phyloP scores from a whole-genome alignment of 495 filamentous ascomycete genomes.

The Rhypophila decipiens region DNA sequence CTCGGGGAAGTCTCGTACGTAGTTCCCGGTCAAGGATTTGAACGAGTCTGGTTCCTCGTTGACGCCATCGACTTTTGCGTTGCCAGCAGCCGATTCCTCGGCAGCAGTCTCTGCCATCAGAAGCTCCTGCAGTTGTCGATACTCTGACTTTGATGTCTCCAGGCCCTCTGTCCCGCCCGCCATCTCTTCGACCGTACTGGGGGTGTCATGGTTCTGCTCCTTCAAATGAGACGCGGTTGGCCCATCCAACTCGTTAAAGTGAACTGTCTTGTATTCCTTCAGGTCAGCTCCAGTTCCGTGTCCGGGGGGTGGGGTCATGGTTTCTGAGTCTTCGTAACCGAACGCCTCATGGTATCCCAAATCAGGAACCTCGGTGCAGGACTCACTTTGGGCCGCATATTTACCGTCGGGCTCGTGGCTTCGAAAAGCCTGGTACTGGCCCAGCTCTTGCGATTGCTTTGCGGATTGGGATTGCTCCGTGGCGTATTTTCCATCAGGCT shows the following conservation, averaged over 20 bases:
- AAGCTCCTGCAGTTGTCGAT: constrained; percentile 15
- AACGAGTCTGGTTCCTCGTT: neutral
- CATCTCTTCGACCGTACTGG: no score
- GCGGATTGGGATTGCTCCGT: constrained; percentile 7
- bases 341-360: constrained; percentile 28
- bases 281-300: constrained; percentile 12
- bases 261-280: constrained; percentile 19
- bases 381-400: constrained; percentile 6
- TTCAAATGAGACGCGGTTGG: neutral
- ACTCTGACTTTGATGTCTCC: constrained; percentile 3
- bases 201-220: neutral
- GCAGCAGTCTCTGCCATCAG: constrained; percentile 15
- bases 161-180: no score
- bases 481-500: constrained; percentile 27
- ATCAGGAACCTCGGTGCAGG: constrained; percentile 20
- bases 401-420: constrained; percentile 2
- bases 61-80: neutral
- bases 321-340: constrained; percentile 23
- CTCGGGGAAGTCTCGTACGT: constrained; percentile 40
- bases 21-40: constrained; percentile 33
- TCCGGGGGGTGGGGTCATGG: neutral
- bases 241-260: constrained; percentile 7
- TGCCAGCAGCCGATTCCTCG: constrained; percentile 1
- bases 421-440: neutral
- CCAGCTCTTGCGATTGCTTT: neutral